A percentile compares a stretch with the other conserved stretches of the same genome.
Conservation (phyloP, 805 yeast species). For the Cyberlindnera misumaiensis region DNA sequence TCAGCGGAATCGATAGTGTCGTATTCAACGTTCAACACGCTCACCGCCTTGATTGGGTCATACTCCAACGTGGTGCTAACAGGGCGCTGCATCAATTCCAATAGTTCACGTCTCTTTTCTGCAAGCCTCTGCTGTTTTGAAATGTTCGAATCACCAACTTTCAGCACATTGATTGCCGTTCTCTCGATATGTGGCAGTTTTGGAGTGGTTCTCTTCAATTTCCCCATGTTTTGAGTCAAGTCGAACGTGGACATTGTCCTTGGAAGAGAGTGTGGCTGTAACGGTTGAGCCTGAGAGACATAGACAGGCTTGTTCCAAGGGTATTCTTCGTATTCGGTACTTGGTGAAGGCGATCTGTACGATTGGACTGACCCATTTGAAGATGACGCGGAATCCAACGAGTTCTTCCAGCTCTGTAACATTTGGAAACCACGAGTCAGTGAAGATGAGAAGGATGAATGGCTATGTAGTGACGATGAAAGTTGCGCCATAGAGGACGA, state of each 20-base stretch:
- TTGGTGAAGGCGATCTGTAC: conserved; percentile 30
- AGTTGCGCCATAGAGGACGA: conserved; percentile 31
- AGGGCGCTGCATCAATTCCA: conserved; percentile 11
- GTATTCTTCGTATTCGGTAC: conserved; percentile 32
- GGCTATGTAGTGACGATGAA: conserved; percentile 31
- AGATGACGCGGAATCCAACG: conserved; percentile 26
- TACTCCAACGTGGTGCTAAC: conserved; percentile 7
- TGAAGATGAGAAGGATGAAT: conserved; percentile 28
- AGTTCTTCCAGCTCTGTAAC: conserved; percentile 19
- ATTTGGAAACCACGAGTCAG: conserved; percentile 21
- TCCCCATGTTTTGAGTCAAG: conserved; percentile 1
- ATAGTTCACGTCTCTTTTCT: conserved; percentile 9
- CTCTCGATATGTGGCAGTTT: conserved; percentile 23
- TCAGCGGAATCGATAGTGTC: conserved; percentile 13
- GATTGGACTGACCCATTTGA: conserved; percentile 17
- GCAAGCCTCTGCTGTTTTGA: background rate
- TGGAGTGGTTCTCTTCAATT: conserved; percentile 22
- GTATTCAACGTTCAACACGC: conserved; percentile 22
- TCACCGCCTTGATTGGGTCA: conserved; percentile 22
- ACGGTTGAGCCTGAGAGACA: conserved; percentile 1
- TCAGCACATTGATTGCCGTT: conserved; percentile 9
- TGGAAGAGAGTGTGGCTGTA: conserved; percentile 14
- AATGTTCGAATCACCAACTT: conserved; percentile 5
- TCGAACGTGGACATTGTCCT: conserved; percentile 14
- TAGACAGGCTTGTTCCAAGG: conserved; percentile 26